A percentile compares a stretch with the other conserved stretches of the same genome.
Evolutionary conservation across 345 rosid genomes (phyloP).

Genomic region (Populus davidiana): DNA sequence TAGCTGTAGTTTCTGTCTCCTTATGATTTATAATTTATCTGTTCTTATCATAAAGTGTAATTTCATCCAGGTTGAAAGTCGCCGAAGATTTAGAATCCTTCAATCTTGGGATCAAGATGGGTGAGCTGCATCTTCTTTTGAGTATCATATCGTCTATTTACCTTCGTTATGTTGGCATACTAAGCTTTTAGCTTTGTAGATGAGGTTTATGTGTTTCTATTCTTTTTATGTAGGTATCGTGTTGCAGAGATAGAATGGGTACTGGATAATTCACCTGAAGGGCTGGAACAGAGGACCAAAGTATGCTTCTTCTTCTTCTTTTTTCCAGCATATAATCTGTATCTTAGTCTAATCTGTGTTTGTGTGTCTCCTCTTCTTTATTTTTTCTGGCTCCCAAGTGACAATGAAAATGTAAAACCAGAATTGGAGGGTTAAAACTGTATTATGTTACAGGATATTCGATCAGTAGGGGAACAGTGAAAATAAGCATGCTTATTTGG

Average conservation of each 20-base stretch:
- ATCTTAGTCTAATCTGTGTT: not conserved
- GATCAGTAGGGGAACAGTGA: too few species aligned
- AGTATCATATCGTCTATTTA: not conserved
- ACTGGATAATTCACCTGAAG: conserved; percentile 57
- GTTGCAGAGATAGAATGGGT: conserved; percentile 95
- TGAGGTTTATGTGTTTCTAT: conserved; percentile 11
- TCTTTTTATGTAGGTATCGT: conserved; percentile 54
- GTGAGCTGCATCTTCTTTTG: conserved; percentile 46
- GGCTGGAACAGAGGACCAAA: conserved; percentile 40
- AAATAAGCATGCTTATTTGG: not conserved
- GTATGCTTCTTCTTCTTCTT: conserved; percentile 33
- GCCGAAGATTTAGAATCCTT: conserved; percentile 70
- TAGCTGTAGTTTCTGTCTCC: not conserved
- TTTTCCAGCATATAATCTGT: not conserved
- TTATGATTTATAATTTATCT: not conserved
- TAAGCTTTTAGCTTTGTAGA: not conserved
- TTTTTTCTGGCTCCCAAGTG: not conserved
- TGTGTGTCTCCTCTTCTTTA: not conserved
- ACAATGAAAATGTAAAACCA: not conserved
- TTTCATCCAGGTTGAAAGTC: conserved; percentile 70
- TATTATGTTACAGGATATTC: not conserved
- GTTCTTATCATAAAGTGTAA: not conserved
- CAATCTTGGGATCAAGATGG: conserved; percentile 95
- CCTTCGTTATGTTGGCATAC: not conserved
- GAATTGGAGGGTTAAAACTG: not conserved